These are phyloP conservation scores for Cladosporium sphaerospermum DNA, from an alignment of 2,329 filamentous ascomycete genomes.

Conservation along the genomic window DNA sequence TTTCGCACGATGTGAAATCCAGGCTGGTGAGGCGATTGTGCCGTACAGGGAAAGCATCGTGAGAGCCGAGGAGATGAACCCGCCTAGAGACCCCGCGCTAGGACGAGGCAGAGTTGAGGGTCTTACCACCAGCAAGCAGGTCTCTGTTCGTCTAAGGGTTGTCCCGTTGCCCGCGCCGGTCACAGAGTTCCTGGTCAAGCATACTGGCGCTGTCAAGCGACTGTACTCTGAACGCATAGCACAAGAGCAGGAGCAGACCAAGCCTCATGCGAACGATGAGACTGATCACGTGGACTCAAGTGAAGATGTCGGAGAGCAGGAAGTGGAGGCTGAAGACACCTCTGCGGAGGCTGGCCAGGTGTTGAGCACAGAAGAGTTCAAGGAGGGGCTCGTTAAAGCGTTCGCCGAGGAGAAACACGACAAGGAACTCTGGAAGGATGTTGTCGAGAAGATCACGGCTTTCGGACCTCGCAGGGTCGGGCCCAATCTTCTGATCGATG, in stretches of 20 bases:
- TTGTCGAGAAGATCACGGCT: constrained; percentile 74
- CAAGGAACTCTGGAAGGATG: constrained; percentile 68
- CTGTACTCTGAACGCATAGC: constrained; percentile 66
- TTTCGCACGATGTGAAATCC: constrained; percentile 90
- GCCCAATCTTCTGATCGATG: constrained; percentile 83
- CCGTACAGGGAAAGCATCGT: constrained; percentile 93
- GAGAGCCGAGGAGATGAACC: constrained; percentile 78
- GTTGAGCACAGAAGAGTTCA: constrained; percentile 71
- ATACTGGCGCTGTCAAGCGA: constrained; percentile 69
- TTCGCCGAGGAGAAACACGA: constrained; percentile 69
- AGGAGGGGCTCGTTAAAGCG: constrained; percentile 59
- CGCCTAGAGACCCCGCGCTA: constrained; percentile 76
- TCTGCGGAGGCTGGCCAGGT: constrained; percentile 52
- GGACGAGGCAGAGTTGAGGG: constrained; percentile 74
- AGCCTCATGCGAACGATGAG: constrained; percentile 33
- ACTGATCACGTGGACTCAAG: constrained; percentile 28
- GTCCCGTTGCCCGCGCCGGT: constrained; percentile 70
- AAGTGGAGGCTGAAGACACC: constrained; percentile 41
- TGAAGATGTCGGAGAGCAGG: constrained; percentile 33
- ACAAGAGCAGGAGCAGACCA: constrained; percentile 37
- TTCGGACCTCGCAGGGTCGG: constrained; percentile 83
- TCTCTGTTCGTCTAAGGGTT: constrained; percentile 70
- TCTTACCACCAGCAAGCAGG: constrained; percentile 77
- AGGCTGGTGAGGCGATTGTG: constrained; percentile 88
- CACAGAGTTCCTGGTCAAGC: constrained; percentile 79